Percentiles rank a stretch among this genome's conserved stretches.
Evolutionary conservation across 2,329 filamentous ascomycete genomes (phyloP).

Genomic region (Neoascochyta sp.): DNA sequence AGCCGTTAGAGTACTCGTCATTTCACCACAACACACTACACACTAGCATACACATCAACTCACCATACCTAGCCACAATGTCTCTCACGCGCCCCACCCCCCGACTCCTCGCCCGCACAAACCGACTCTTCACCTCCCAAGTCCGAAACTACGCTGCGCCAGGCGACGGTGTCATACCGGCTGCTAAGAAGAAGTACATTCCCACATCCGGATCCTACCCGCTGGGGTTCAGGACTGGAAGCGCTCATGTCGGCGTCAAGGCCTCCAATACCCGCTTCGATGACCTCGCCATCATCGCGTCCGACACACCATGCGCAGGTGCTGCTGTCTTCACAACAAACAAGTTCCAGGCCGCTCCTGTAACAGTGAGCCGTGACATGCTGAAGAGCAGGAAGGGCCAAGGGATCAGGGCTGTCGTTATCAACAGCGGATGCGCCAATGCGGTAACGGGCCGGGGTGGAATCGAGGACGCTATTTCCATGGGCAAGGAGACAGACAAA

Average conservation of each 20-base stretch:
- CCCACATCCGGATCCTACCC: slow-evolving; percentile 83
- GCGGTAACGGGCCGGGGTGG: slow-evolving; percentile 91
- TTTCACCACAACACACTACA: too few species aligned
- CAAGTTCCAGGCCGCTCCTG: slow-evolving; percentile 94
- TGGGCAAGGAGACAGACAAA: slow-evolving; percentile 75
- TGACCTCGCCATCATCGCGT: slow-evolving; percentile 84
- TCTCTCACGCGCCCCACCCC: slow-evolving; percentile 29
- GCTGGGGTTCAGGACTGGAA: slow-evolving; percentile 81
- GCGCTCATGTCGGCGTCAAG: slow-evolving; percentile 90
- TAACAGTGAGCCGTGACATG: slow-evolving; percentile 75
- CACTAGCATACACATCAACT: too few species aligned
- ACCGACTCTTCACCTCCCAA: slow-evolving; percentile 33
- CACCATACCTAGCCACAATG: too few species aligned
- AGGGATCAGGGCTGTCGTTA: slow-evolving; percentile 75
- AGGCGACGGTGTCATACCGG: slow-evolving; percentile 60
- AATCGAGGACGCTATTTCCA: slow-evolving; percentile 78
- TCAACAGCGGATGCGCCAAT: slow-evolving; percentile 96
- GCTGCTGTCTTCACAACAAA: slow-evolving; percentile 97
- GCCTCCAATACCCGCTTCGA: slow-evolving; percentile 86
- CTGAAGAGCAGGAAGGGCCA: slow-evolving; percentile 63
- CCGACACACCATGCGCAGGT: slow-evolving; percentile 78
- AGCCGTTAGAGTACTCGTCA: too few species aligned
- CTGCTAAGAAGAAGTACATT: slow-evolving; percentile 85
- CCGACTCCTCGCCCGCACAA: slow-evolving; percentile 25
- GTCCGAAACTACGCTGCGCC: slow-evolving; percentile 58